Conservation (phyloP, 1,284 basidiomycete genomes). For the Cutaneotrichosporon cutaneum region DNA sequence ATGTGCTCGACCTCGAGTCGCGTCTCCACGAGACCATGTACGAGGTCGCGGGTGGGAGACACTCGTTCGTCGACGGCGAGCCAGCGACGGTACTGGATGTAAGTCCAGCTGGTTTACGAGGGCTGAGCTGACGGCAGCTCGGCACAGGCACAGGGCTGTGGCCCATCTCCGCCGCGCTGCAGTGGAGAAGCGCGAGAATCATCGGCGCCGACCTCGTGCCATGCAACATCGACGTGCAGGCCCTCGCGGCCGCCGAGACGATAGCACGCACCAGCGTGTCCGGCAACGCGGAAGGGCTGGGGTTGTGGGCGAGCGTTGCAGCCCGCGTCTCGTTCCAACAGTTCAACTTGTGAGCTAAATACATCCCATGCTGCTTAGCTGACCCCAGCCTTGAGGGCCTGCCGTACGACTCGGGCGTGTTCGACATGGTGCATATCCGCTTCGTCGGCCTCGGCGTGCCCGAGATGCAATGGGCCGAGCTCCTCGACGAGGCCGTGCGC, state of each 20-base stretch:
- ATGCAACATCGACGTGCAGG: constrained; percentile 39
- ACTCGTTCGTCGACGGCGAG: constrained; percentile 36
- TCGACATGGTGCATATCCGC: constrained; percentile 51
- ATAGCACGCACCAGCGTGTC: constrained; percentile 24
- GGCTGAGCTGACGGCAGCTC: constrained; percentile 28
- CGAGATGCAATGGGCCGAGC: constrained; percentile 42
- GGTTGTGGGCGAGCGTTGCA: constrained; percentile 42
- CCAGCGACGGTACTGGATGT: constrained; percentile 46
- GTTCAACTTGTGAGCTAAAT: constrained; percentile 45
- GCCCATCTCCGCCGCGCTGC: constrained; percentile 48
- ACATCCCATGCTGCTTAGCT: constrained; percentile 3
- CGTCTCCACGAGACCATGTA: constrained; percentile 48
- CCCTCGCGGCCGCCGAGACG: constrained; percentile 29
- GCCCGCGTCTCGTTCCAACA: constrained; percentile 44
- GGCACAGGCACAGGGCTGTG: constrained; percentile 50
- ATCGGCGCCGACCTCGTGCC: constrained; percentile 48
- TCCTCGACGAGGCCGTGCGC: constrained; percentile 48
- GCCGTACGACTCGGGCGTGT: constrained; percentile 48
- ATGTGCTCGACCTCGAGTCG: constrained; percentile 47
- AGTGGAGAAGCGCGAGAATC: constrained; percentile 42
- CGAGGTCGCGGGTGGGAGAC: constrained; percentile 35
- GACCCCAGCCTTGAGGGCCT: constrained; percentile 40
- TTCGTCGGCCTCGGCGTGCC: constrained; percentile 50
- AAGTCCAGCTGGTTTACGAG: constrained; percentile 21
- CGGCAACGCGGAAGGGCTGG: constrained; percentile 23